A percentile compares a stretch with the other conserved stretches of the same genome.
phyloP scores from a whole-genome alignment of 2,329 filamentous ascomycete genomes.

The Colletotrichum neosansevieriae region DNA sequence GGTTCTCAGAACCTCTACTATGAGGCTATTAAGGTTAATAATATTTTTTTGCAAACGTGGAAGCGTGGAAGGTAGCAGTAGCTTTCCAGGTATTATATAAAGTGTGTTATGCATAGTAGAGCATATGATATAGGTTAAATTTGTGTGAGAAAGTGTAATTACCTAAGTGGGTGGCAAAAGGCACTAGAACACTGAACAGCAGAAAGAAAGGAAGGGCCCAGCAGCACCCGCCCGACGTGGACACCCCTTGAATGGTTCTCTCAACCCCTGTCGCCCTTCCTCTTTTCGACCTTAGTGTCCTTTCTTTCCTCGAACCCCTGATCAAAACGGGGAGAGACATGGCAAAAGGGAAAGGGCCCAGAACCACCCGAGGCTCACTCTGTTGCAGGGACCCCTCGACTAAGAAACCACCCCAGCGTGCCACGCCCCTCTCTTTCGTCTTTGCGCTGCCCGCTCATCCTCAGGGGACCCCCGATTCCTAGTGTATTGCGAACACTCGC shows the following conservation, averaged over 20 bases:
- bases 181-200: not conserved
- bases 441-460: too few species aligned
- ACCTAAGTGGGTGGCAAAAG: too few species aligned
- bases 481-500: not conserved
- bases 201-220: slow-evolving; percentile 16
- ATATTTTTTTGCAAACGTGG: too few species aligned
- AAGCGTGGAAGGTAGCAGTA: too few species aligned
- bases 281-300: slow-evolving; percentile 30
- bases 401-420: not conserved
- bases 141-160: too few species aligned
- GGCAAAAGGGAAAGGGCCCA: slow-evolving; percentile 37
- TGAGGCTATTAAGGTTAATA: too few species aligned
- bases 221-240: slow-evolving; percentile 14
- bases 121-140: too few species aligned
- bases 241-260: slow-evolving; percentile 14
- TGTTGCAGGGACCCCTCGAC: slow-evolving; percentile 19
- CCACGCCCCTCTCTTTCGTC: too few species aligned
- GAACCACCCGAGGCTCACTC: slow-evolving; percentile 28
- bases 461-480: too few species aligned
- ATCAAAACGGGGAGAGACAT: slow-evolving; percentile 35
- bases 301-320: slow-evolving; percentile 29
- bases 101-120: too few species aligned
- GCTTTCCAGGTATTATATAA: too few species aligned
- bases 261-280: slow-evolving; percentile 28
- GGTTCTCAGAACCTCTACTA: too few species aligned